These are phyloP conservation scores for Rhytidiadelphus loreus DNA, from an alignment of 225 moss, liverwort and hornwort species.

Conservation along the genomic window DNA sequence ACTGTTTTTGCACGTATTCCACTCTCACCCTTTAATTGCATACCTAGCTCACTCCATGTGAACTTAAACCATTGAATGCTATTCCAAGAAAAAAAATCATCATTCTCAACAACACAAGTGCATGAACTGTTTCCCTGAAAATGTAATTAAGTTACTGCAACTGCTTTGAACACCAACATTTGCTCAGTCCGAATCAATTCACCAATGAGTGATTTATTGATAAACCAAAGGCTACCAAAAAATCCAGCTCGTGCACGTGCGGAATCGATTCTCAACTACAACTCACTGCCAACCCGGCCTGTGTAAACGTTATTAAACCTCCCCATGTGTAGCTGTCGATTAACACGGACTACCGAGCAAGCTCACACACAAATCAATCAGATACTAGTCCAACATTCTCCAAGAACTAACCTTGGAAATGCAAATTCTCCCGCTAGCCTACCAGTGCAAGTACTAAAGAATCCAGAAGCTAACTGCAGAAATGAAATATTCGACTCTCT, in stretches of 20 bases:
- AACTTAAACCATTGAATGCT: background rate
- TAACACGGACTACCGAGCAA: background rate
- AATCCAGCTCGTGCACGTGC: background rate
- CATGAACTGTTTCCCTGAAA: background rate
- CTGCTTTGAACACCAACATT: background rate
- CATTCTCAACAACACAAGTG: background rate
- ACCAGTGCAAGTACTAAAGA: background rate
- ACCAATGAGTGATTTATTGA: background rate
- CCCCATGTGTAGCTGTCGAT: background rate
- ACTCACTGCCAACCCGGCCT: background rate
- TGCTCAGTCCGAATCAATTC: background rate
- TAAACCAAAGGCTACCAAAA: slow-evolving; percentile 7
- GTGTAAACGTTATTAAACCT: background rate
- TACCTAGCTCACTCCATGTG: background rate
- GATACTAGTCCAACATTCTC: background rate
- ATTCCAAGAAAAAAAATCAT: background rate
- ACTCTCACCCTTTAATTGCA: too few relatives aligned
- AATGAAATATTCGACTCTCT: background rate
- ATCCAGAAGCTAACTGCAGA: background rate
- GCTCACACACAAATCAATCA: background rate
- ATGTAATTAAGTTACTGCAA: background rate
- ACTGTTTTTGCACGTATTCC: background rate
- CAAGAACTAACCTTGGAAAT: background rate
- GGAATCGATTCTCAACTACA: background rate
- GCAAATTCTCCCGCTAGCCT: background rate